Percentiles rank a stretch among this genome's conserved stretches.
phyloP scores from a whole-genome alignment of 148 eudicot species.

The Pouteria glomerata region DNA sequence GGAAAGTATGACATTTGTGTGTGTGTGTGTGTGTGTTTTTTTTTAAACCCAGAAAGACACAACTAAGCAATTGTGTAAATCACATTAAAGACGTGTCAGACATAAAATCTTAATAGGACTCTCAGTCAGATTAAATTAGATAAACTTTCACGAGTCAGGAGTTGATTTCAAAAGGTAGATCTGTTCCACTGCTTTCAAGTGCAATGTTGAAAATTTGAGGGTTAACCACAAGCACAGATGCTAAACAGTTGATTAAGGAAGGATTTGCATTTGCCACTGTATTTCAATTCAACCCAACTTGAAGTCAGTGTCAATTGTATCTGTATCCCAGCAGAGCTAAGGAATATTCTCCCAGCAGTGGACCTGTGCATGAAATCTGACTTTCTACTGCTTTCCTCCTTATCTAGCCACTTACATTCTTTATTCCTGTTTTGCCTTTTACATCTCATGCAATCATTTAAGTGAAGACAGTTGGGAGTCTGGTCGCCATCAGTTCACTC shows the following conservation, averaged over 20 bases:
- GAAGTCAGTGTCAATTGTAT: neutral
- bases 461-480: conserved; percentile 15
- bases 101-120: too few relatives aligned
- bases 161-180: too few relatives aligned
- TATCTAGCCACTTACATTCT: conserved; percentile 9
- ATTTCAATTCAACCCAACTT: neutral
- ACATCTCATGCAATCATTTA: conserved; percentile 16
- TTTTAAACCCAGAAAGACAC: neutral
- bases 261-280: neutral
- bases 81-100: neutral
- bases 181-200: neutral
- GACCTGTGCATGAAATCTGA: neutral
- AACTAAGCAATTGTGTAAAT: neutral
- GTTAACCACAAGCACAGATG: neutral
- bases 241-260: neutral
- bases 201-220: neutral
- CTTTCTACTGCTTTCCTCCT: conserved; percentile 15
- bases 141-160: neutral
- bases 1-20: too few relatives aligned
- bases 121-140: neutral
- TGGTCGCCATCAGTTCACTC: conserved; percentile 22
- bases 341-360: neutral
- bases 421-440: conserved; percentile 8
- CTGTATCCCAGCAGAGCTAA: neutral
- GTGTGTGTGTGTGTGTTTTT: neutral